Base-by-base conservation (phyloP, 805 yeast genomes). In the Ogataea polymorpha region DNA sequence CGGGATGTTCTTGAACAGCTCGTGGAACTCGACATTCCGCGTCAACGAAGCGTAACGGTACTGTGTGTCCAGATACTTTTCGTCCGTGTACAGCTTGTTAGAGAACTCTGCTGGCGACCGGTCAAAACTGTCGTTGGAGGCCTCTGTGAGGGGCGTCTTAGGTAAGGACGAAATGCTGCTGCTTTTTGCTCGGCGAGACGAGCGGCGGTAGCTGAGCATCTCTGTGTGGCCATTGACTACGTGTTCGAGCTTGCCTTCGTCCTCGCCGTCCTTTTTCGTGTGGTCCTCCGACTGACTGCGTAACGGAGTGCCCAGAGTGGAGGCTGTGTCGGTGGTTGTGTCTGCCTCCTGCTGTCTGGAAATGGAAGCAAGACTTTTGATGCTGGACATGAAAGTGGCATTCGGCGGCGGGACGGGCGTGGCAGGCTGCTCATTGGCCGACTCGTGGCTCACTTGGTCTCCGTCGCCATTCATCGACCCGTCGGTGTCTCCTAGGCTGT, bases 1-100 rank as follows among this genome's bases (percentile, higher is more conserved):
- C 2, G 90, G 85, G 2, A 88, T 66, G 7, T 80, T 70, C 41
- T 79, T 71, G 68, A 91, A 93, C 2, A 82, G 51, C 28, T 69
- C 73, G 62, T 89, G 97, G 60, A 88, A 93, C 27, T 86, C 96
- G 5, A 71, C 66, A 55, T 89, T 74, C 39, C 95, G 68, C 35
- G 72, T 72, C 39, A 70, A 70, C 2, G 80, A 66, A 1, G 96
- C 88, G 55, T 71, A 85, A 38, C 80, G 69, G 55, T 77, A 82
- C 11, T 64, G 68, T 0, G 91, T 78, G 45, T 73, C 79, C 24
- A 72, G 63, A 53, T 66, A 82, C 45, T 66, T 71, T 49, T 82
- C 87, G 38, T 76, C 81, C 6, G 71, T 70, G 53, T 82, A 84
- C 6, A 74, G 54, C 39, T 65, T 71, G 49, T 75, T 79, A 41